Evolutionary conservation across 1,139 yeast species (phyloP), one percentile per base, ranked within the genome.

Genomic region (Scheffersomyces stambukii): DNA sequence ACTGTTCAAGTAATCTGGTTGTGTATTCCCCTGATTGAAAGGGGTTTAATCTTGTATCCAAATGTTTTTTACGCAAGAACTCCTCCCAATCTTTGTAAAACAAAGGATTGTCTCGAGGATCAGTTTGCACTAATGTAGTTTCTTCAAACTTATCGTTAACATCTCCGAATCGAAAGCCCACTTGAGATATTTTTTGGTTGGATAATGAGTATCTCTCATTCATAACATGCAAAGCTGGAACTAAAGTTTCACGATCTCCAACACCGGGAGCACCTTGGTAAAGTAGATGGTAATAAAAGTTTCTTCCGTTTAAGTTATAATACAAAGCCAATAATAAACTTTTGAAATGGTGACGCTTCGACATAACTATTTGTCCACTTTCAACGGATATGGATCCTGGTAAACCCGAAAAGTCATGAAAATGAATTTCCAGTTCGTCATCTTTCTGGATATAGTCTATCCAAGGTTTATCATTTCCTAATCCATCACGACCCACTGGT

Each of bases 211-310:
- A 62, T 2, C 64, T 54, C 37, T 61, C 68, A 21, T 55, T 41
- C 38, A 63, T 52, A 3, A 57, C 57, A 28, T 57, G 56, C 27
- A 63, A 48, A 3, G 69, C 69, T 3, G 68, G 65, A 7, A 60
- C 52, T 31, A 59, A 51, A 1, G 68, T 59, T 31, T 64, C 70
- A 30, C 63, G 51, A 34, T 63, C 69, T 21, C 68, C 67, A 22
- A 49, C 54, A 5, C 64, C 66, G 7, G 55, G 58, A 2, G 57
- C 54, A 12, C 68, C 68, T 45, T 60, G 69, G 41, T 51, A 59
- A 5, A 64, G 36, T 32, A 64, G 45, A 13, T 49, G 41, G 35
- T 60, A 54, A 38, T 51, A 62, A 36, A 48, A 52, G 6, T 39
- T 32, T 8, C 51, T 48, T 1, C 60, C 57, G 33, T 53, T 45